A percentile compares a stretch with the other conserved stretches of the same genome.
These are phyloP conservation scores for Tulasnella sp. DNA, from an alignment of 768 basidiomycete species.

Conservation along the genomic window DNA sequence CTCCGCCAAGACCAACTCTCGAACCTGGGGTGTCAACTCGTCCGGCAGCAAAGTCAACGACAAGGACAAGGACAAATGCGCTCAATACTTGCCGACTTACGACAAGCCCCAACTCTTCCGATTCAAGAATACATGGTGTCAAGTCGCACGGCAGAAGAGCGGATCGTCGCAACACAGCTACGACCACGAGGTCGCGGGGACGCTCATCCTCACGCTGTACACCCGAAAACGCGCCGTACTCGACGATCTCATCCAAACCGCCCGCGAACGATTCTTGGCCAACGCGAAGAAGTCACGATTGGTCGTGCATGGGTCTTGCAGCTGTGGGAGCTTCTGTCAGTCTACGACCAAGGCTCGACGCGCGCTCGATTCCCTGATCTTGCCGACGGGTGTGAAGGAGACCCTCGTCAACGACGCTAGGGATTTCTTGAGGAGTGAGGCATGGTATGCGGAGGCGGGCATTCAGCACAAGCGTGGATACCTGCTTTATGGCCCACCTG, in stretches of 20 bases:
- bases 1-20: constrained; percentile 31
- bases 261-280: constrained; percentile 33
- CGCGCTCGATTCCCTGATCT: constrained; percentile 43
- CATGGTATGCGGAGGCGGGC: constrained; percentile 49
- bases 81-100: neutral
- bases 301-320: constrained; percentile 12
- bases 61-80: neutral
- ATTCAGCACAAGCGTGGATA: constrained; percentile 51
- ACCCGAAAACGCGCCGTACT: constrained; percentile 35
- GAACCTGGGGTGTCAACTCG: constrained; percentile 32
- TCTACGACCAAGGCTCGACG: constrained; percentile 40
- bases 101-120: constrained; percentile 6
- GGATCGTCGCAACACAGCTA: neutral
- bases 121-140: constrained; percentile 1
- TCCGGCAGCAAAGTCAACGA: neutral
- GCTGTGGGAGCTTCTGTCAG: constrained; percentile 26
- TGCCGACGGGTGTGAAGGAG: constrained; percentile 38
- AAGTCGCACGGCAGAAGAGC: constrained; percentile 24
- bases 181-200: constrained; percentile 14
- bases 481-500: constrained; percentile 48
- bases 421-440: constrained; percentile 43
- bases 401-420: constrained; percentile 40
- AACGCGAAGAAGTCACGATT: constrained; percentile 33
- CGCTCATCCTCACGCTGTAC: constrained; percentile 27
- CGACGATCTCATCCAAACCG: constrained; percentile 35